A percentile compares a stretch with the other conserved stretches of the same genome.
phyloP scores from a whole-genome alignment of 441 rosid genomes.

The Codiaeum variegatum region DNA sequence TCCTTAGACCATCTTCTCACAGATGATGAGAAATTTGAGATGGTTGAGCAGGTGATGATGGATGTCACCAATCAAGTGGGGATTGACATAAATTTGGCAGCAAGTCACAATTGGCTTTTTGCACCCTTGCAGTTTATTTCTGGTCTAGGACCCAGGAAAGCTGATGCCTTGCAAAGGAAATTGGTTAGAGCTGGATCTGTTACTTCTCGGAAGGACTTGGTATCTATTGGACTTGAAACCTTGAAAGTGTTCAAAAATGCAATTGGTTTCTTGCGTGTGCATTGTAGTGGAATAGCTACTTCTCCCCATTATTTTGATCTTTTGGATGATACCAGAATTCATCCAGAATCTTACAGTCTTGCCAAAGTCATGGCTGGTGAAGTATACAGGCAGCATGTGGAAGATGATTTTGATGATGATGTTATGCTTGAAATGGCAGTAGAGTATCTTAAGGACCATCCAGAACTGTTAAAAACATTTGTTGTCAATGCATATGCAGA shows the following conservation, averaged over 20 bases:
- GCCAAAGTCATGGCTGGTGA: constrained; percentile 16
- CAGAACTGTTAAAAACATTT: constrained; percentile 47
- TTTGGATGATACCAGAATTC: constrained; percentile 83
- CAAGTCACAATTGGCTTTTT: constrained; percentile 69
- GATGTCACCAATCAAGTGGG: constrained; percentile 86
- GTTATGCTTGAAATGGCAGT: constrained; percentile 30
- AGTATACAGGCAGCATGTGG: constrained; percentile 50
- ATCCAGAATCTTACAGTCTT: constrained; percentile 77
- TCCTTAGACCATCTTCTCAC: constrained; percentile 60
- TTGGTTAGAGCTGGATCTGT: constrained; percentile 64
- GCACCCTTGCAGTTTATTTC: constrained; percentile 77
- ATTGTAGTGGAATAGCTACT: constrained; percentile 62
- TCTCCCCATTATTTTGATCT: constrained; percentile 63
- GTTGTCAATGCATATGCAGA: constrained; percentile 49
- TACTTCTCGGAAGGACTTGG: constrained; percentile 60
- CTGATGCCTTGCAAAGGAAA: constrained; percentile 69
- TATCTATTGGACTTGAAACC: constrained; percentile 48
- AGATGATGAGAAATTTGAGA: constrained; percentile 63
- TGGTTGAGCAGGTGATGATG: constrained; percentile 80
- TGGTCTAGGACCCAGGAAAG: constrained; percentile 82
- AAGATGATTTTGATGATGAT: constrained; percentile 62
- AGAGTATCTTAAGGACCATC: constrained; percentile 66
- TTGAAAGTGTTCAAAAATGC: constrained; percentile 73
- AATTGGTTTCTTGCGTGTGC: constrained; percentile 69
- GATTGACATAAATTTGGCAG: constrained; percentile 63